Base-by-base conservation (phyloP, 768 basidiomycete species). In the Fomitopsis pulvina region DNA sequence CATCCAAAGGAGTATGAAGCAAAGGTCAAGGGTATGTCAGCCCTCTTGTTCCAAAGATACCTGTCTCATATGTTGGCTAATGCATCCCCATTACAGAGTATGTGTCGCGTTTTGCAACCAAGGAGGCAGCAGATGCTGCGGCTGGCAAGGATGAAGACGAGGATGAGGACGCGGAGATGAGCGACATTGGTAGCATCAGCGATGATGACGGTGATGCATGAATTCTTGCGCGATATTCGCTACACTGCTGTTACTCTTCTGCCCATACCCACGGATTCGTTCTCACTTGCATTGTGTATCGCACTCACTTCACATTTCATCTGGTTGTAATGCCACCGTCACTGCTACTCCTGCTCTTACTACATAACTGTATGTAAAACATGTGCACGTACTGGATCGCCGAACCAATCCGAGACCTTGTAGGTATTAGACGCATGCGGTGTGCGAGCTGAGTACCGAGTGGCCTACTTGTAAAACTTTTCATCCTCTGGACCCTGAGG, bases 1-100 rank as follows among this genome's bases (percentile, higher is more conserved):
- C 94, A 98, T 64, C 93, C 93, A 28, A 92, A 94, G 66, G 87
- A 92, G 55, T 99, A 99, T 60, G 92, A 95, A 56, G 78, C 77
- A 21, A 95, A 91, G 65, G 94, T 99, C 50, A 92, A 92, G 72
- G 92, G 91, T 87, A 61, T 27, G 77, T 57, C 20, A 32, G 24
- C n/a, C n/a, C n/a, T 10, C n/a, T n/a, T n/a, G n/a, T n/a, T n/a
- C n/a, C n/a, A n/a, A n/a, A n/a, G n/a, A n/a, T n/a, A n/a, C n/a
- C 39, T 40, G 29, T 30, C 29, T 30, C 29, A 30, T 7, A 30
- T 30, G 29, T 14, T 30, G 7, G 18, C 16, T 48, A 42, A 32
- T 37, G 14, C 5, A 37, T 37, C 10, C 41, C 20, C 11, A 16
- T 43, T n/a, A 39, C 59, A 94, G 93, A 96, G 60, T 98, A 98